Base-by-base conservation (phyloP, 768 basidiomycete genomes). In the Asterophora parasitica region DNA sequence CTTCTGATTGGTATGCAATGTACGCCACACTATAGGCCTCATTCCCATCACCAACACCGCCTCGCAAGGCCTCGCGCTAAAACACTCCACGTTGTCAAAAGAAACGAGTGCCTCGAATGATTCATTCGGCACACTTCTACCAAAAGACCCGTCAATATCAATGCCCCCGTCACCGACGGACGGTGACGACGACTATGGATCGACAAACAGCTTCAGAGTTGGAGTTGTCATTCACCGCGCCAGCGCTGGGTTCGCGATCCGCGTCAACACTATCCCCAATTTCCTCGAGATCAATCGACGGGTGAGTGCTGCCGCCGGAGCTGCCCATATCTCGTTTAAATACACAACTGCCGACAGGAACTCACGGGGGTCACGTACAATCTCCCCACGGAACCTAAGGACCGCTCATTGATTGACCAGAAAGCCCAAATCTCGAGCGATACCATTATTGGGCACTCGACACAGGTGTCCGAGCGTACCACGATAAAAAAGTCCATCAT, bases 391-490 rank as follows among this genome's bases (percentile, higher is more conserved):
- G 79, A 85, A 51, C 76, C 81, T 0, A 79, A 81, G 60, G 78
- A 77, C 54, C 75, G 81, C 28, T 72, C 77, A 3, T 71, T 88
- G 37, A 88, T 94, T 42, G 88, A 93, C 58, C 72, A 82, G 10
- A 87, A 83, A 56, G 85, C 87, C 2, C 88, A 89, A 56, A 88
- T 93, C 50, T 93, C 92, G 1, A 64, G 74, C 5, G 92, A 95
- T 62, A 85, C 84, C 2, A 77, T 89, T 44, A 74, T 96, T 15
- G 93, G 88, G 1, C 80, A 81, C 38, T 92, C 88, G 1, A 91
- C 92, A 10, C 82, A 83, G 47, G 74, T 97, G 4, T 82, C 81
- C 2, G 93, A 94, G 59, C 79, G 81, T 41, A 79, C 86, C 8
- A 82, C 72, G 19, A 84, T 96, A 60, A 95, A 92, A 62, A 82